Evolutionary conservation across 495 filamentous ascomycete genomes (phyloP), one percentile per base, ranked within the genome.

Genomic region (Aspergillus carlsbadensis): DNA sequence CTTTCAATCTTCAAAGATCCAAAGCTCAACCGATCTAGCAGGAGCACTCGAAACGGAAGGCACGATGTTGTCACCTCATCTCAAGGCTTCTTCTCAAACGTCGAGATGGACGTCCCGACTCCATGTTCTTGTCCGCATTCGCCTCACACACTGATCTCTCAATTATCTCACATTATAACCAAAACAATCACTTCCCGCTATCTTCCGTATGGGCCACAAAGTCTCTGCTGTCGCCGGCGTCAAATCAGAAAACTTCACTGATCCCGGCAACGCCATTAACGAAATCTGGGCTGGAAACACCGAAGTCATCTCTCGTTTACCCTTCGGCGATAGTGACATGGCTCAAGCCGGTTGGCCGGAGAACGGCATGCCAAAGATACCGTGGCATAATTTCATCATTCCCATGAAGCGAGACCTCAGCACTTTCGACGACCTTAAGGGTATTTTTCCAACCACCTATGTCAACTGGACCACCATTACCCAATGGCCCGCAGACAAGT

Each of bases 351-450:
- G 67, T 10, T 75, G 72, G 72, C 64, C 66, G 10, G 14, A 26
- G 0, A 62, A 61, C 1, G 56, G 55, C n/a, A 65, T 60, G 44
- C 71, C 71, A 6, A 75, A 75, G 45, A 71, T 75, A 11, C 72
- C 72, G 0, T 75, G 72, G 72, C 70, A 71, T 62, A 67, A 75
- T 10, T 75, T 75, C 37, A 68, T 73, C 40, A 75, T 75, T n/a
- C 72, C 70, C 8, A 29, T 73, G 53, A 73, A 70, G 34, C 65
- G 72, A 4, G 56, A 31, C 18, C 20, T 50, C 34, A 13, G 24
- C 6, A 8, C 41, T 10, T 29, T 29, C 8, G 26, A 22, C 17
- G 4, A 39, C 11, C 29, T 17, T 13, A 6, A 37, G 26, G 10
- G 13, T 37, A 26, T 10, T 21, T 35, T 26, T 14, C 26, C 20